Evolutionary conservation across 2,329 filamentous ascomycete genomes (phyloP).

Genomic region (Leptographium wingfieldii): DNA sequence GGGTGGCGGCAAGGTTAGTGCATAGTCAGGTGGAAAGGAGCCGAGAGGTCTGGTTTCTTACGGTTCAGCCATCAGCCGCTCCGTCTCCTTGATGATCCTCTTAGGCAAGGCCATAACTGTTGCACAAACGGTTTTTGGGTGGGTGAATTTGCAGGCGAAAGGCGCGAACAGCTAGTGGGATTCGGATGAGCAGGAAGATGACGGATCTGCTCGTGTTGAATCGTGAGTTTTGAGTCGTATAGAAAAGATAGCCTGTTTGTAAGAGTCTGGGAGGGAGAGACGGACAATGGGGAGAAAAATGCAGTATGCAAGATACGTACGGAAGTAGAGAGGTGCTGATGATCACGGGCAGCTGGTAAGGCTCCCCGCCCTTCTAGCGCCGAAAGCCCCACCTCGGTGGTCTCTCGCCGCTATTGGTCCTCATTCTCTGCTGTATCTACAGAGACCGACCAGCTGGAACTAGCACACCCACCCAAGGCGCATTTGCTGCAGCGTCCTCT

Average conservation of each 20-base stretch:
- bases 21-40: constrained; percentile 1
- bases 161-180: background rate
- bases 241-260: background rate
- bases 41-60: constrained; percentile 33
- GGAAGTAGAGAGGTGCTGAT: background rate
- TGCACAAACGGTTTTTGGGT: background rate
- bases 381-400: background rate
- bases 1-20: background rate
- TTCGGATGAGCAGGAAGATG: background rate
- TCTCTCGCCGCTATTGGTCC: background rate
- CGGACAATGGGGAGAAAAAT: background rate
- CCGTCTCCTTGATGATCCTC: constrained; percentile 96
- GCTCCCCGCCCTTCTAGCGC: background rate
- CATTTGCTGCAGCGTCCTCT: too few relatives aligned
- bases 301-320: background rate
- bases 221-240: background rate
- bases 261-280: background rate
- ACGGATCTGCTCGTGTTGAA: background rate
- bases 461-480: too few relatives aligned
- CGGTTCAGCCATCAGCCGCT: constrained; percentile 93
- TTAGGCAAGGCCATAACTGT: constrained; percentile 69
- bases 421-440: background rate
- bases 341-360: background rate
- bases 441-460: background rate
- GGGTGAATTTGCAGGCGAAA: background rate